Conservation (phyloP, 2,329 filamentous ascomycete species). For the Scedosporium minutisporum region DNA sequence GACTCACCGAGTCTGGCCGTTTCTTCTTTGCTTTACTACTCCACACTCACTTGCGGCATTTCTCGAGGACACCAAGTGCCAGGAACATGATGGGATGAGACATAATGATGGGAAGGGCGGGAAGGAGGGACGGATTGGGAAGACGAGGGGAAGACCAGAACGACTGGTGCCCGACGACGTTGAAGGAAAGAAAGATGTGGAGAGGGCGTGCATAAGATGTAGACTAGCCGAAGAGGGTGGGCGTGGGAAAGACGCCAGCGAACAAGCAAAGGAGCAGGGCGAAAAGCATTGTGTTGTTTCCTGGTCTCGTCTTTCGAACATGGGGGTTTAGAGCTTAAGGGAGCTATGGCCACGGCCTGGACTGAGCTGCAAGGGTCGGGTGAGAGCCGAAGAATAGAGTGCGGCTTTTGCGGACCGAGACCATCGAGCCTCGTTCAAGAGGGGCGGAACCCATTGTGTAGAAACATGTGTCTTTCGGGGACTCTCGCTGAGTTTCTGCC, state of each 20-base stretch:
- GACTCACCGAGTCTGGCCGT: neutral
- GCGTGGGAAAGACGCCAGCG: neutral
- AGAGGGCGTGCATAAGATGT: neutral
- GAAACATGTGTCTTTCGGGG: neutral
- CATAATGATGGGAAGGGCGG: neutral
- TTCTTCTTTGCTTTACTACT: neutral
- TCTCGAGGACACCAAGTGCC: neutral
- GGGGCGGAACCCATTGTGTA: neutral
- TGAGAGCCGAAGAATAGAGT: neutral
- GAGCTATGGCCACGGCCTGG: neutral
- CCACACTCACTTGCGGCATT: neutral
- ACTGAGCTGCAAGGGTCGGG: neutral
- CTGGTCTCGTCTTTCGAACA: neutral
- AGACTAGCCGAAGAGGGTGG: neutral
- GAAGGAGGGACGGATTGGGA: neutral
- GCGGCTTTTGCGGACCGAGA: neutral
- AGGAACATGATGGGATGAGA: neutral
- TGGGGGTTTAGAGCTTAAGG: neutral
- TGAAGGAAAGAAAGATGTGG: neutral
- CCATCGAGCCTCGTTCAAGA: neutral
- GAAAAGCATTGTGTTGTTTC: neutral
- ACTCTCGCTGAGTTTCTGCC: neutral
- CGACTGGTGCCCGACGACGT: neutral
- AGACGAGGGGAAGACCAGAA: neutral
- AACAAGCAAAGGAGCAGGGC: too few species aligned